These are phyloP conservation scores for Apiospora rasikravindrae DNA, from an alignment of 2,329 filamentous ascomycete species.

Conservation along the genomic window DNA sequence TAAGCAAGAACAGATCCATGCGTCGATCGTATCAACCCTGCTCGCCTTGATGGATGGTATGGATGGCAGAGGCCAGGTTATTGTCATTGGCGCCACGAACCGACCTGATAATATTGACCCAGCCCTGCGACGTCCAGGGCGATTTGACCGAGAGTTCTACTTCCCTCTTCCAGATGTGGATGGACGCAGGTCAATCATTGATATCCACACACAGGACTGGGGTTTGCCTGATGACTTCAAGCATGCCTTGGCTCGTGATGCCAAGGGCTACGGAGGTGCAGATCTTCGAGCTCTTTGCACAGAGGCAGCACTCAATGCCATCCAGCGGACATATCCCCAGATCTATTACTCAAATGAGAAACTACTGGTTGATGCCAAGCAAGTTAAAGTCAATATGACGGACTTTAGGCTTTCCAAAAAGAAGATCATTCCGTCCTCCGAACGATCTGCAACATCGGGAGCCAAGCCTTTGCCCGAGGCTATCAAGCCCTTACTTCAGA, in stretches of 20 bases:
- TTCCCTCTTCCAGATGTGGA: slow-evolving; percentile 88
- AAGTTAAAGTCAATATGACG: slow-evolving; percentile 85
- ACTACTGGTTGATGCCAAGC: slow-evolving; percentile 82
- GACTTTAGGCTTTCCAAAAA: slow-evolving; percentile 98
- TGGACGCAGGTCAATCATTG: slow-evolving; percentile 82
- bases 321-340: slow-evolving; percentile 94
- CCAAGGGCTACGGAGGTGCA: slow-evolving; percentile 96
- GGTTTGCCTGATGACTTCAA: slow-evolving; percentile 82
- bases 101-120: slow-evolving; percentile 96
- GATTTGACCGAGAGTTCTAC: slow-evolving; percentile 98
- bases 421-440: slow-evolving; percentile 94
- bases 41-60: slow-evolving; percentile 96
- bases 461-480: slow-evolving; percentile 79
- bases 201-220: slow-evolving; percentile 97
- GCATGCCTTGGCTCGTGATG: slow-evolving; percentile 80
- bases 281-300: slow-evolving; percentile 94
- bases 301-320: slow-evolving; percentile 92
- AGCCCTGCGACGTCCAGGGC: slow-evolving; percentile 88
- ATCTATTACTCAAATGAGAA: slow-evolving; percentile 93
- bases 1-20: slow-evolving; percentile 98
- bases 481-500: slow-evolving; percentile 80
- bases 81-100: slow-evolving; percentile 98
- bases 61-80: slow-evolving; percentile 97
- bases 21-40: slow-evolving; percentile 95
- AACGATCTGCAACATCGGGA: slow-evolving; percentile 84